These are phyloP conservation scores for Botryotinia convoluta DNA, from an alignment of 2,329 filamentous ascomycete genomes.

Conservation along the genomic window DNA sequence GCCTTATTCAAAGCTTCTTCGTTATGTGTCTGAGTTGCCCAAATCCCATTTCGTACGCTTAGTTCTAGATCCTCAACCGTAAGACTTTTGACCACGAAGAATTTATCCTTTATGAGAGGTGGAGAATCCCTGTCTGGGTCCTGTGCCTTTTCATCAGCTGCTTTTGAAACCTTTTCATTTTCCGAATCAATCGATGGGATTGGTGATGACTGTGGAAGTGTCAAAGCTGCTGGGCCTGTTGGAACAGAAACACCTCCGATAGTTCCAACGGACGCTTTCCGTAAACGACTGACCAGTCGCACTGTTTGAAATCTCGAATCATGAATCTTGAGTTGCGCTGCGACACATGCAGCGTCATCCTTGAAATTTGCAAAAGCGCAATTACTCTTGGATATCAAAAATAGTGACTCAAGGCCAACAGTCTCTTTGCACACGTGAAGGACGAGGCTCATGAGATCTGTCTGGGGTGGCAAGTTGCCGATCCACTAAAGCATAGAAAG, in stretches of 20 bases:
- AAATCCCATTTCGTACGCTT: conserved; percentile 82
- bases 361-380: conserved; percentile 96
- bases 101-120: conserved; percentile 60
- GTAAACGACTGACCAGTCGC: conserved; percentile 78
- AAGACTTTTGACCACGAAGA: conserved; percentile 90
- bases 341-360: conserved; percentile 70
- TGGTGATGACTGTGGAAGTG: conserved; percentile 28
- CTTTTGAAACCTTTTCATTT: conserved; percentile 38
- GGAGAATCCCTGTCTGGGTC: conserved; percentile 15
- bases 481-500: conserved; percentile 60
- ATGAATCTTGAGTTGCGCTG: conserved; percentile 80
- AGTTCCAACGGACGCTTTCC: conserved; percentile 51
- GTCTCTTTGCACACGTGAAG: conserved; percentile 81
- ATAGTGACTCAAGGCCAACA: conserved; percentile 78
- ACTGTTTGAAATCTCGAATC: conserved; percentile 87
- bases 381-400: conserved; percentile 94
- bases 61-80: conserved; percentile 87
- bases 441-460: conserved; percentile 79
- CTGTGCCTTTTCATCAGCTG: conserved; percentile 19
- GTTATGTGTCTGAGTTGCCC: conserved; percentile 94
- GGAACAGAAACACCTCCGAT: conserved; percentile 33
- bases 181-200: conserved; percentile 32
- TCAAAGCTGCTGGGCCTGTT: conserved; percentile 36
- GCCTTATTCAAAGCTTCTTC: conserved; percentile 80
- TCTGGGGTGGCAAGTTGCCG: conserved; percentile 84